Conservation (phyloP, 2,329 filamentous ascomycete species). For the Colletotrichum lentis region DNA sequence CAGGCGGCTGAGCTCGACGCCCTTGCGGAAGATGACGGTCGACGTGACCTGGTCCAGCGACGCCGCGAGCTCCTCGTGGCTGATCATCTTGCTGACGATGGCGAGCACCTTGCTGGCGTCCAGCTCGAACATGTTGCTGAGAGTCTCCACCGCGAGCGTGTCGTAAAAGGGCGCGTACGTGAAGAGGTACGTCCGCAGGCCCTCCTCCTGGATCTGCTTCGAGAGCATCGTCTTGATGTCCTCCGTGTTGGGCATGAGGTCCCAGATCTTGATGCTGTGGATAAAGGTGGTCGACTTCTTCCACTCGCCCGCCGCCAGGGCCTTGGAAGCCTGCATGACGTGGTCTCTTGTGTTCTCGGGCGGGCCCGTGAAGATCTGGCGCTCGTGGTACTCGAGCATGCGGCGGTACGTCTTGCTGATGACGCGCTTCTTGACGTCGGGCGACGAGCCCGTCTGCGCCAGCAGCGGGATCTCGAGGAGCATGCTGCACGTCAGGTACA, state of each 20-base stretch:
- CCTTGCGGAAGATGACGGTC: slow-evolving; percentile 99
- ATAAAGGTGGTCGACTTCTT: slow-evolving; percentile 95
- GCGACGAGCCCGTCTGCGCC: slow-evolving; percentile 94
- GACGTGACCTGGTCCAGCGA: slow-evolving; percentile 97
- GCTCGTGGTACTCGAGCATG: slow-evolving; percentile 99
- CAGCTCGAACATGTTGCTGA: slow-evolving; percentile 95
- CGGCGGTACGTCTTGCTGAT: slow-evolving; percentile 99
- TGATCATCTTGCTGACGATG: slow-evolving; percentile 99
- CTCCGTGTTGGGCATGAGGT: slow-evolving; percentile 90
- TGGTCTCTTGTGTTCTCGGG: slow-evolving; percentile 99
- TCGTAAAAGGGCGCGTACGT: slow-evolving; percentile 99
- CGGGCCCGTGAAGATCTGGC: slow-evolving; percentile 97
- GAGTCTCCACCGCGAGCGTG: slow-evolving; percentile 84
- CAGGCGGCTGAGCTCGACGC: slow-evolving; percentile 93
- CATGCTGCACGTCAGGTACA: slow-evolving; percentile 99
- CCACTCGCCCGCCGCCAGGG: slow-evolving; percentile 96
- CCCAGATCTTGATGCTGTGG: slow-evolving; percentile 99
- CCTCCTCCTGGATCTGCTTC: slow-evolving; percentile 98
- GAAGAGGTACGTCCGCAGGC: slow-evolving; percentile 97
- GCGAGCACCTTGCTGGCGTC: slow-evolving; percentile 90
- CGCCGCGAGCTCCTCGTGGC: slow-evolving; percentile 95
- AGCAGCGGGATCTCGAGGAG: slow-evolving; percentile 96
- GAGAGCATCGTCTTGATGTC: slow-evolving; percentile 98
- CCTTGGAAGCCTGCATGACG: slow-evolving; percentile 98
- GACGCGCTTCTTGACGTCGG: slow-evolving; percentile 94